Conservation (phyloP, 768 basidiomycete genomes). For the Kwoniella heveanensis region DNA sequence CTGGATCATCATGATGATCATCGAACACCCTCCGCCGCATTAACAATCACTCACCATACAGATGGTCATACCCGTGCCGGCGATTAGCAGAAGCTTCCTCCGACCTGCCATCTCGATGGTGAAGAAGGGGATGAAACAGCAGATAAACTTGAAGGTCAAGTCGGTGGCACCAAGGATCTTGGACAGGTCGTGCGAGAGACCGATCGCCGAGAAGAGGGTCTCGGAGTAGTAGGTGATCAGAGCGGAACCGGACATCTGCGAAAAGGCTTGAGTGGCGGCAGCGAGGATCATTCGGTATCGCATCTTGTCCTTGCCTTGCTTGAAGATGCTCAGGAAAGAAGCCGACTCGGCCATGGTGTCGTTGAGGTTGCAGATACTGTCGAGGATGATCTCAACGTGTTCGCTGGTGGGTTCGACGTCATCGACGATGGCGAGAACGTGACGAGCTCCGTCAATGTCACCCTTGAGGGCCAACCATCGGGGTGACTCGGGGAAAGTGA, state of each 20-base stretch:
- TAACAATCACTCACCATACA: slow-evolving; percentile 35
- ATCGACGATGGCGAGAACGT: slow-evolving; percentile 24
- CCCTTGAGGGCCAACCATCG: slow-evolving; percentile 56
- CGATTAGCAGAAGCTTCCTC: slow-evolving; percentile 27
- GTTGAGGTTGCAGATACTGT: slow-evolving; percentile 14
- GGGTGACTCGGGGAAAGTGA: slow-evolving; percentile 43
- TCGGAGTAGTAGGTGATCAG: slow-evolving; percentile 38
- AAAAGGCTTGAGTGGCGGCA: slow-evolving; percentile 25
- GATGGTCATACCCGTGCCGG: slow-evolving; percentile 27
- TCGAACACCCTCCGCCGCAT: no score
- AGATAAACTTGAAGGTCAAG: slow-evolving; percentile 33
- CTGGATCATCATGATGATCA: neutral
- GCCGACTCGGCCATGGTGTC: slow-evolving; percentile 24
- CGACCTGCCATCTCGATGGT: slow-evolving; percentile 32
- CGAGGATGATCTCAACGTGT: slow-evolving; percentile 13
- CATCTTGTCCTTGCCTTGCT: slow-evolving; percentile 31
- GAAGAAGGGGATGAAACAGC: slow-evolving; percentile 33
- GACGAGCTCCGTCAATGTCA: slow-evolving; percentile 24
- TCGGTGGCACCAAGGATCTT: slow-evolving; percentile 29
- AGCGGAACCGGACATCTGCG: slow-evolving; percentile 30
- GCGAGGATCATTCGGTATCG: slow-evolving; percentile 31
- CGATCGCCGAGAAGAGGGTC: slow-evolving; percentile 30
- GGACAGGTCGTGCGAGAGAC: slow-evolving; percentile 22
- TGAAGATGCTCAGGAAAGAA: slow-evolving; percentile 29
- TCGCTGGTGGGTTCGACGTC: slow-evolving; percentile 23